Evolutionary conservation across 306 rosid genomes (phyloP).

Genomic region (Pyrus communis): DNA sequence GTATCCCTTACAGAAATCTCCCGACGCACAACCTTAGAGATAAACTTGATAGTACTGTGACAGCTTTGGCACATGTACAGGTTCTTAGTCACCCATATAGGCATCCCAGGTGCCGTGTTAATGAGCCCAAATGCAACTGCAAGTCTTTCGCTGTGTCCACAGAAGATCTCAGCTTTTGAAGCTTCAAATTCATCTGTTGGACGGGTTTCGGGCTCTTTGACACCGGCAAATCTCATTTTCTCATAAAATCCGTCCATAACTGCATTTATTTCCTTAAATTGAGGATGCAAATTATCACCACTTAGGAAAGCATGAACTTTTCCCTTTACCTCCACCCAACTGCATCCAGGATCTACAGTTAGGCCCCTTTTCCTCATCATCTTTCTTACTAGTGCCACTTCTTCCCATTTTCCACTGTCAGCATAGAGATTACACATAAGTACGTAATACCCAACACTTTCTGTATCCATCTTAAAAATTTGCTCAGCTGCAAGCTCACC

Average conservation of each 20-base stretch:
- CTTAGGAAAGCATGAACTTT: slow-evolving; percentile 86
- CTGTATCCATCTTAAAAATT: slow-evolving; percentile 50
- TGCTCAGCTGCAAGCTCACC: slow-evolving; percentile 70
- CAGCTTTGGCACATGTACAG: slow-evolving; percentile 81
- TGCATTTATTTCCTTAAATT: slow-evolving; percentile 46
- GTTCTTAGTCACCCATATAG: slow-evolving; percentile 84
- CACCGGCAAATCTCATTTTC: slow-evolving; percentile 55
- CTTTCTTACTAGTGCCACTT: slow-evolving; percentile 55
- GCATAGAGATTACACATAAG: slow-evolving; percentile 75
- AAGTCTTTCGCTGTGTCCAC: slow-evolving; percentile 88
- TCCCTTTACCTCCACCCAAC: slow-evolving; percentile 86
- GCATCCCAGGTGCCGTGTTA: slow-evolving; percentile 73
- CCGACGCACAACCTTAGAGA: slow-evolving; percentile 68
- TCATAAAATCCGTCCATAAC: slow-evolving; percentile 59
- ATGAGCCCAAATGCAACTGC: slow-evolving; percentile 74
- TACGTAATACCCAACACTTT: slow-evolving; percentile 64
- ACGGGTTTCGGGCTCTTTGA: slow-evolving; percentile 29
- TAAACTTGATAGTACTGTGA: slow-evolving; percentile 58
- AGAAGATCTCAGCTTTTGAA: slow-evolving; percentile 82
- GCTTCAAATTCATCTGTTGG: slow-evolving; percentile 40
- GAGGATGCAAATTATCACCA: slow-evolving; percentile 65
- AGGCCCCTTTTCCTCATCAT: slow-evolving; percentile 68
- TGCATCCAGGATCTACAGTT: slow-evolving; percentile 81
- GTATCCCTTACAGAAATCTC: slow-evolving; percentile 79
- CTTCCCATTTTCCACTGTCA: slow-evolving; percentile 61